Evolutionary conservation across 495 filamentous ascomycete species (phyloP), one percentile per base, ranked within the genome.

Genomic region (Chaetomium cochliodes): DNA sequence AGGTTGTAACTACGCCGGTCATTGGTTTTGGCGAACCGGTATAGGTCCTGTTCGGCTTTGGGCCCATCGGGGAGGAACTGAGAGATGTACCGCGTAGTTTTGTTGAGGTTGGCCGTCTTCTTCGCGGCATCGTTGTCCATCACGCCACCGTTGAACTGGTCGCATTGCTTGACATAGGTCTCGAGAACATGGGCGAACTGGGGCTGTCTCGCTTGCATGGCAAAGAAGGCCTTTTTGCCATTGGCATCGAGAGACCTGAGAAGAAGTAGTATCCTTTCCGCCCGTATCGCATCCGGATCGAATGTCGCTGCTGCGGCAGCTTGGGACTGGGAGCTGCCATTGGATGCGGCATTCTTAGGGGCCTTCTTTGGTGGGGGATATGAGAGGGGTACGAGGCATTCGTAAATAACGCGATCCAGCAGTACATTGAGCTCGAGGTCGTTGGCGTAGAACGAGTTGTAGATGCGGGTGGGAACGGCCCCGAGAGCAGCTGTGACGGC

Each of bases 1-100:
- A 98, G 84, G 71, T 94, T 90, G 72, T 96, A 98, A 70, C 85
- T 90, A 57, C 96, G 88, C 47, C 94, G 88, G 73, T 98, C 92
- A 70, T 97, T 92, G 64, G 86, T 81, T 73, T 96, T 96, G 55
- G 92, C 94, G 69, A 97, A 98, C 68, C 90, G 96, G 79, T 89
- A 86, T 2, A 98, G 74, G 72, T 97, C 91, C 4, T 84, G 83
- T 16, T 81, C 82, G 20, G 85, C 85, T 58, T 87, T 85, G 28
- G 82, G 68, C 15, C 85, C 69, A 67, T 98, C 93, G 2, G 93
- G 91, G 22, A 94, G 82, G 18, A 86, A 85, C 70, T 89, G 89
- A 3, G 85, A 80, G 41, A 96, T 73, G 52, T 86, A 89, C n/a
- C 87, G 77, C 56, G 90, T 84, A 8, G 90, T 80, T 51, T 78